Evolutionary conservation across 1,284 basidiomycete genomes (phyloP).

Genomic region (Ceratobasidium sp.): DNA sequence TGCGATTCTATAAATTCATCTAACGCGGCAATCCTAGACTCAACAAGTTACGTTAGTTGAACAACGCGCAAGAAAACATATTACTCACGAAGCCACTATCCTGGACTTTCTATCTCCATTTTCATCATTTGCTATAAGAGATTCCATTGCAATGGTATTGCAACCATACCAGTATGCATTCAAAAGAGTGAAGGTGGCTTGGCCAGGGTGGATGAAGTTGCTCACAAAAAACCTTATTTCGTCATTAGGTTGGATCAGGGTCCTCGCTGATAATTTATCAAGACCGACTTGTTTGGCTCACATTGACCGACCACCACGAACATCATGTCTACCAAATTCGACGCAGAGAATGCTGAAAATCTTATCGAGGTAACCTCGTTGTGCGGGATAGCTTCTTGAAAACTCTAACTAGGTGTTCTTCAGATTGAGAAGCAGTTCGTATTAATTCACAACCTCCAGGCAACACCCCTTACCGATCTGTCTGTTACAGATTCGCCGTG

Average conservation of each 20-base stretch:
- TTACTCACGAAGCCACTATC: constrained; percentile 21
- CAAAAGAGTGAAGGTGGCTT: constrained; percentile 17
- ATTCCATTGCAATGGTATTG: constrained; percentile 5
- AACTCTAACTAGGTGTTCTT: constrained; percentile 39
- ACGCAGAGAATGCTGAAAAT: constrained; percentile 89
- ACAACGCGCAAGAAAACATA: too few species aligned
- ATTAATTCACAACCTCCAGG: constrained; percentile 43
- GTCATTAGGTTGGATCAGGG: background rate
- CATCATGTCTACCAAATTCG: constrained; percentile 66
- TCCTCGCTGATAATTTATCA: constrained; percentile 8
- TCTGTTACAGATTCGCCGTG: constrained; percentile 80
- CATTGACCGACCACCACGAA: constrained; percentile 7
- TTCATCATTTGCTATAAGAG: constrained; percentile 3
- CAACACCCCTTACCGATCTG: background rate
- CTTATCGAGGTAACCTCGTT: constrained; percentile 72
- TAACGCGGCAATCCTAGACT: constrained; percentile 18
- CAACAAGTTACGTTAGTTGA: background rate
- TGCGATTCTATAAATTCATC: constrained; percentile 40
- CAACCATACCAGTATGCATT: constrained; percentile 35
- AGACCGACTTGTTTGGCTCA: background rate
- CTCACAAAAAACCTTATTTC: constrained; percentile 34
- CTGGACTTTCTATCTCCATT: background rate
- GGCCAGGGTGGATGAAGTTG: constrained; percentile 1
- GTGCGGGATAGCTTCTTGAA: constrained; percentile 17
- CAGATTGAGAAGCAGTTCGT: constrained; percentile 96